Percentiles rank a stretch among this genome's conserved stretches.
phyloP scores from a whole-genome alignment of 2,329 filamentous ascomycete genomes.

The Didymella pinodella region DNA sequence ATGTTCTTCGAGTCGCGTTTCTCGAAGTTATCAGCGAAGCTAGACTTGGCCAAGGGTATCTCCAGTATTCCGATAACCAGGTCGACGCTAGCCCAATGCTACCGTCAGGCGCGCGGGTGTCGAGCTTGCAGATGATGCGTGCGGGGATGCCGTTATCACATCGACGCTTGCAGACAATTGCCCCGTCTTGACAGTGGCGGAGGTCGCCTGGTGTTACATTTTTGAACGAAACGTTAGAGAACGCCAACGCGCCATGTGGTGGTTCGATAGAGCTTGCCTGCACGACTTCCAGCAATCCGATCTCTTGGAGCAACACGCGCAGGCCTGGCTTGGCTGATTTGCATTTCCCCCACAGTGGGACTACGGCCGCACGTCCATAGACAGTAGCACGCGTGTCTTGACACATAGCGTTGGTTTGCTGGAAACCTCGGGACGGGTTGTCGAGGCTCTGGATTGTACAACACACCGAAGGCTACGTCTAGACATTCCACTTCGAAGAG shows the following conservation, averaged over 20 bases:
- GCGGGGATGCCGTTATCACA: conserved; percentile 29
- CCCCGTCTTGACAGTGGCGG: conserved; percentile 28
- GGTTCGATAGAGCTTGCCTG: conserved; percentile 21
- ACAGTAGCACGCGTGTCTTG: conserved; percentile 12
- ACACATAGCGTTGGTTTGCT: conserved; percentile 17
- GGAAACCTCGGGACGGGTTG: not conserved
- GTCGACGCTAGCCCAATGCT: conserved; percentile 30
- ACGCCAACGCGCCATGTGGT: conserved; percentile 17
- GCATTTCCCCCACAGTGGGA: conserved; percentile 19
- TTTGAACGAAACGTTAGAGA: not conserved
- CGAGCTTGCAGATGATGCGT: conserved; percentile 25
- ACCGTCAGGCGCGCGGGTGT: conserved; percentile 25
- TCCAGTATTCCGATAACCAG: conserved; percentile 37
- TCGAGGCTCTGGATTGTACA: conserved; percentile 2
- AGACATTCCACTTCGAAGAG: conserved; percentile 5
- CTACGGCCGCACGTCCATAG: conserved; percentile 10
- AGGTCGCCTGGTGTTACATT: conserved; percentile 34
- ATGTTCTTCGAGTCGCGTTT: conserved; percentile 23
- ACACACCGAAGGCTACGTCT: not conserved
- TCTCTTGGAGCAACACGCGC: conserved; percentile 4
- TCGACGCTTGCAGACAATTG: conserved; percentile 27
- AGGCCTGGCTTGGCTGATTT: conserved; percentile 17
- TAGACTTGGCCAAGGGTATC: conserved; percentile 11
- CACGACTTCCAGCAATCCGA: conserved; percentile 13
- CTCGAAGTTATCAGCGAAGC: conserved; percentile 28